Percentiles rank a stretch among this genome's conserved stretches.
These are phyloP conservation scores for Aegilops sharonensis DNA, from an alignment of 176 grass and related monocot species.

Conservation along the genomic window DNA sequence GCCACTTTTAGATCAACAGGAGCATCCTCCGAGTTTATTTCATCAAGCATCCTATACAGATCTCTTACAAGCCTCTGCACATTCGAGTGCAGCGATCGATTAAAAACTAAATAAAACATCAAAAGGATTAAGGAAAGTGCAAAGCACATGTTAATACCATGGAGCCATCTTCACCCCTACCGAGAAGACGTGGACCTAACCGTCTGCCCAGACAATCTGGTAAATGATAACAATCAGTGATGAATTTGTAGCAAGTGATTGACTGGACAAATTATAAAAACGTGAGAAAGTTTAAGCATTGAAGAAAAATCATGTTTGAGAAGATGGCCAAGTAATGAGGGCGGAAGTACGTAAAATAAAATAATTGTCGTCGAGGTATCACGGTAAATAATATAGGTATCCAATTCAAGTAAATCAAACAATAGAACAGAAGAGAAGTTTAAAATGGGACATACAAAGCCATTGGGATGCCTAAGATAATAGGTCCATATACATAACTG, in stretches of 20 bases:
- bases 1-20: constrained; percentile 67
- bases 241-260: constrained; percentile 29
- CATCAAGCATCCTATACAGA: constrained; percentile 75
- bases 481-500: background rate
- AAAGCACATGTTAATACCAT: constrained; percentile 53
- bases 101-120: constrained; percentile 12
- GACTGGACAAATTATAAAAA: background rate
- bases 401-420: background rate
- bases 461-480: background rate
- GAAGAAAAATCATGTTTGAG: background rate
- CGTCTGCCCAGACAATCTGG: constrained; percentile 95
- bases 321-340: background rate
- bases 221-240: constrained; percentile 42
- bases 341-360: background rate
- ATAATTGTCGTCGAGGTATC: background rate
- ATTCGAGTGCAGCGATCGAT: constrained; percentile 32
- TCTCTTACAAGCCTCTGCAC: constrained; percentile 80
- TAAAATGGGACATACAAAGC: background rate
- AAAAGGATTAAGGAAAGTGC: background rate
- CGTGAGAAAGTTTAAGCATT: constrained; percentile 17
- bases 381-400: background rate
- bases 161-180: constrained; percentile 69
- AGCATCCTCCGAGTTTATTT: constrained; percentile 66
- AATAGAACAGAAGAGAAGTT: constrained; percentile 3
- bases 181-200: constrained; percentile 81